phyloP scores from a whole-genome alignment of 2,329 filamentous ascomycete genomes.

The Phoma sp. region DNA sequence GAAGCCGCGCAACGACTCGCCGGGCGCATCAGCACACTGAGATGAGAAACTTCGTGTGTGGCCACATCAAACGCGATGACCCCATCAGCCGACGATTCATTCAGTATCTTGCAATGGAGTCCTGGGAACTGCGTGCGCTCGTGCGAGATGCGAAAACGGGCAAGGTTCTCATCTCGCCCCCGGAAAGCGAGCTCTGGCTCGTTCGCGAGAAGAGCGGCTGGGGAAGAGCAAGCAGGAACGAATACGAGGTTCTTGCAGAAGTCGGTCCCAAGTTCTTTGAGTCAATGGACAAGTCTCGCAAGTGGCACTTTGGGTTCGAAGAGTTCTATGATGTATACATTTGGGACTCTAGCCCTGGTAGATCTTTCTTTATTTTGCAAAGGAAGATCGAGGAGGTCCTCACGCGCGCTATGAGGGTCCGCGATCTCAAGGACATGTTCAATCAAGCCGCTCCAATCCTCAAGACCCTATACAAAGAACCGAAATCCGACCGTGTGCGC shows the following conservation, averaged over 20 bases:
- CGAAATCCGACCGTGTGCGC: slow-evolving; percentile 42
- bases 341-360: slow-evolving; percentile 48
- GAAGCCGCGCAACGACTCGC: slow-evolving; percentile 40
- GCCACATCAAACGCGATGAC: slow-evolving; percentile 52
- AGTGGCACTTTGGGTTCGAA: slow-evolving; percentile 51
- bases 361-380: slow-evolving; percentile 37
- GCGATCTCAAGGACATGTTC: slow-evolving; percentile 40
- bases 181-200: slow-evolving; percentile 50
- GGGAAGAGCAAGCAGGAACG: slow-evolving; percentile 48
- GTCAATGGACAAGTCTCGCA: slow-evolving; percentile 44
- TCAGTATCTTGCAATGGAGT: slow-evolving; percentile 52
- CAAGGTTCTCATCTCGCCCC: slow-evolving; percentile 45
- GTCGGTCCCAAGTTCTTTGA: slow-evolving; percentile 50
- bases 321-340: slow-evolving; percentile 54
- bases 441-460: slow-evolving; percentile 42
- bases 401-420: slow-evolving; percentile 47
- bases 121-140: slow-evolving; percentile 45
- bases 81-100: slow-evolving; percentile 51
- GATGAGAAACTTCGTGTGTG: slow-evolving; percentile 51
- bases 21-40: slow-evolving; percentile 46
- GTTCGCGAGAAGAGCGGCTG: slow-evolving; percentile 48
- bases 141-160: slow-evolving; percentile 53
- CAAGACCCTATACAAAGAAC: slow-evolving; percentile 46
- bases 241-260: slow-evolving; percentile 45
- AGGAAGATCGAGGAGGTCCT: slow-evolving; percentile 43